Base-by-base conservation (phyloP, 2,329 filamentous ascomycete genomes). In the Epichloe coenophiala region DNA sequence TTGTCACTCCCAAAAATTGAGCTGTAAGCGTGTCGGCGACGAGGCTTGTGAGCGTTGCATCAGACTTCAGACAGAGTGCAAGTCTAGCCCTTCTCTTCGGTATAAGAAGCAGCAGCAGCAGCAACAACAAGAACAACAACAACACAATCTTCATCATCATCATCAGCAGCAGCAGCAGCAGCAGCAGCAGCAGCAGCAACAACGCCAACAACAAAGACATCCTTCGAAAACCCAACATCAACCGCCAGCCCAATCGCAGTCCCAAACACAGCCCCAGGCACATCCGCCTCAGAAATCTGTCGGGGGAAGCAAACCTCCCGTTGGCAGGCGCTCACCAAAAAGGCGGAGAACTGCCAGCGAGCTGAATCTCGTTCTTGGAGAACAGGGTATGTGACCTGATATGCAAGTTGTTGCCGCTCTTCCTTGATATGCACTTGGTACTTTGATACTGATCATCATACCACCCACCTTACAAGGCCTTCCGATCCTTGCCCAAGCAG, bases 1-100 rank as follows among this genome's bases (percentile, higher is more conserved):
- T 54, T 74, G 71, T 56, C 71, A 73, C 56, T 59, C 59, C 17
- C 70, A 73, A 57, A 74, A 73, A 58, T 63, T 74, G 52, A 69
- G 66, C 55, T 73, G 70, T 61, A 72, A 69, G 57, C 65, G 71
- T 47, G 58, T 61, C 51, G 63, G 62, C 51, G 65, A 66, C 48
- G 66, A 68, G 45, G 56, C 65, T 19, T 73, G 71, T 56, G 68
- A 72, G 57, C 62, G 70, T 11, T 74, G 70, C 53, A 55, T 66
- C 23, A 63, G 67, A 51, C 64, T 72, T 51, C 66, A 66, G 46
- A 62, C 65, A 4, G 62, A 68, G 53, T 73, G 70, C 63, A 71
- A 65, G 53, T 72, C 65, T 31, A 73, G 70, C 53, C 69, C 68
- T 3, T 73, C 70, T 5, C 56, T 69, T 40, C 59, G 64, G 8